Percentiles rank a stretch among this genome's conserved stretches.
Evolutionary conservation across 1,284 basidiomycete genomes (phyloP).

Genomic region (Ceratobasidium sp.): DNA sequence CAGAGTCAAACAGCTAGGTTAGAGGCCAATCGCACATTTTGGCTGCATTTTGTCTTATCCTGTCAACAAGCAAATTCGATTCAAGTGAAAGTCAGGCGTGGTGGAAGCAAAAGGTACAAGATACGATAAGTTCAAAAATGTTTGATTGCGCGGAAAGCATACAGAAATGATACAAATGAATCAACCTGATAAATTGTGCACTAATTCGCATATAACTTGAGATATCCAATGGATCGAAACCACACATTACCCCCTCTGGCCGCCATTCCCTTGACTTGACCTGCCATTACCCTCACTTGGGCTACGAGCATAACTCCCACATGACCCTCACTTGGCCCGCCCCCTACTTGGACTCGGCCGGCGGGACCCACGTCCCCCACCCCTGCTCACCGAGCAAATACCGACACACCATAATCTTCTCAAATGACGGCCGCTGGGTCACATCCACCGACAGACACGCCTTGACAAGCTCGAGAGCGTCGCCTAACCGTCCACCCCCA

Average conservation of each 20-base stretch:
- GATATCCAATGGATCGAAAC: not conserved
- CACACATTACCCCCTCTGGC: conserved; percentile 5
- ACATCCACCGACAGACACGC: conserved; percentile 81
- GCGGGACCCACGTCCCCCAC: conserved; percentile 53
- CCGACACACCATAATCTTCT: conserved; percentile 74
- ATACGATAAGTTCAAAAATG: conserved; percentile 5
- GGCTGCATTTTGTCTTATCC: no score
- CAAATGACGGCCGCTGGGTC: conserved; percentile 77
- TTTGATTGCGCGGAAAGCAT: conserved; percentile 11
- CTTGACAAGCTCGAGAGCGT: conserved; percentile 79
- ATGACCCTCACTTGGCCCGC: conserved; percentile 29
- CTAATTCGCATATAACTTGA: conserved; percentile 3
- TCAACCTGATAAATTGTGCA: conserved; percentile 11
- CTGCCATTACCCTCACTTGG: no score
- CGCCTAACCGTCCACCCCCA: conserved; percentile 79
- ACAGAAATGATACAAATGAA: conserved; percentile 19
- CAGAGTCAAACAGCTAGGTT: no score
- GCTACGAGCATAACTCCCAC: not conserved
- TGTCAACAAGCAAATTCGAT: no score
- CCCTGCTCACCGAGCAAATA: conserved; percentile 76
- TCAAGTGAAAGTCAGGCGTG: no score
- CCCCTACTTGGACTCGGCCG: conserved; percentile 6
- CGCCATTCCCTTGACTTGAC: not conserved
- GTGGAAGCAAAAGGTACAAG: no score
- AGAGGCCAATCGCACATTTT: no score